Conservation (phyloP, 371 early-diverging fungal species). For the Capillidium rhysosporum region DNA sequence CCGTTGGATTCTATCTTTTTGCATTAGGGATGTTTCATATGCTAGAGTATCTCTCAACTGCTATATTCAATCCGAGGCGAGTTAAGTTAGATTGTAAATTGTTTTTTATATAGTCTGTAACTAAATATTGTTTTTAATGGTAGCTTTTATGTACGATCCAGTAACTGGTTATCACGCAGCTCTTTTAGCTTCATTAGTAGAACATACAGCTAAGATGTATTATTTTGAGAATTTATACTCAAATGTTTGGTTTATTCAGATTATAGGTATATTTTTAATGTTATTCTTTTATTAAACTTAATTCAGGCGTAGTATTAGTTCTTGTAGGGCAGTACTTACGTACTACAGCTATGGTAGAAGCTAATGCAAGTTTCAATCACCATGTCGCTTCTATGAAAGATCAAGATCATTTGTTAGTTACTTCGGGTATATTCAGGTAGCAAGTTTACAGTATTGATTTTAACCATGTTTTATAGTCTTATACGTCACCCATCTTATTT, state of each 20-base stretch:
- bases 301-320: constrained; percentile 28
- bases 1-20: constrained; percentile 24
- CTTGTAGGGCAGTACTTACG: constrained; percentile 40
- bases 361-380: constrained; percentile 58
- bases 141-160: constrained; percentile 60
- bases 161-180: constrained; percentile 49
- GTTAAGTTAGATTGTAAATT: constrained; percentile 38
- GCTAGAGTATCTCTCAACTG: constrained; percentile 57
- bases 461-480: background rate
- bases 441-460: background rate
- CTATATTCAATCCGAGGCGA: constrained; percentile 37
- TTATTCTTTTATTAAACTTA: background rate
- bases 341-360: constrained; percentile 55
- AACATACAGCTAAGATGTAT: constrained; percentile 37
- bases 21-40: constrained; percentile 45
- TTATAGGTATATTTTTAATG: background rate
- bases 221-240: constrained; percentile 36
- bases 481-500: constrained; percentile 77
- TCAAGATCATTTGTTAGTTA: constrained; percentile 43
- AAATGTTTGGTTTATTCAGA: constrained; percentile 24
- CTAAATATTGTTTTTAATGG: too few species aligned
- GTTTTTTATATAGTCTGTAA: background rate
- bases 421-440: constrained; percentile 55
- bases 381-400: constrained; percentile 39
- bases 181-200: constrained; percentile 35